Conservation (phyloP, 2,329 filamentous ascomycete species). For the Fusarium sp. region DNA sequence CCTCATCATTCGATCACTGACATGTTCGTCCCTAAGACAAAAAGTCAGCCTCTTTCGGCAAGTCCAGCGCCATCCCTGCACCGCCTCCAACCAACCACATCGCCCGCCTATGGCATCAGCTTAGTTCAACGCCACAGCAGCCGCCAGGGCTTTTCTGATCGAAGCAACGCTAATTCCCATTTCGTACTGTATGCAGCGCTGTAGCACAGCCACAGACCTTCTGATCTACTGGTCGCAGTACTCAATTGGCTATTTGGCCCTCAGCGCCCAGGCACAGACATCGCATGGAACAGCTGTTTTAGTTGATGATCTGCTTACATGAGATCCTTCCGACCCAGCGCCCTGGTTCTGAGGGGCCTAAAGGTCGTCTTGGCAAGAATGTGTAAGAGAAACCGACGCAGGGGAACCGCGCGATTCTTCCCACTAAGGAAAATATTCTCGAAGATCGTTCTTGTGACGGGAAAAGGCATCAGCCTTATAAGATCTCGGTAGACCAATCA, state of each 20-base stretch:
- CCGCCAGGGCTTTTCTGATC: background rate
- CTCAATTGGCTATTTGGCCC: background rate
- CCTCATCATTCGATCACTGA: background rate
- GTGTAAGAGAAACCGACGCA: background rate
- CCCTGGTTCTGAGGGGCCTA: background rate
- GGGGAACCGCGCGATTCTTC: background rate
- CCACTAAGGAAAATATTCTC: background rate
- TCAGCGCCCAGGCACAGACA: background rate
- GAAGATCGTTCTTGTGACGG: background rate
- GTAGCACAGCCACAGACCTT: background rate
- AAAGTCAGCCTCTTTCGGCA: background rate
- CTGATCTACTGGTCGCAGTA: background rate
- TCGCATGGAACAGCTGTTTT: background rate
- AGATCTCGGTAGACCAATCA: background rate
- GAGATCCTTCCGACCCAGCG: background rate
- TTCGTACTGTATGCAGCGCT: background rate
- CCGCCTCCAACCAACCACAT: background rate
- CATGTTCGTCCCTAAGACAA: too few relatives aligned
- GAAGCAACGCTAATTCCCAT: background rate
- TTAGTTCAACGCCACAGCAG: background rate
- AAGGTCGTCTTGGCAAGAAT: background rate
- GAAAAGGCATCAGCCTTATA: background rate
- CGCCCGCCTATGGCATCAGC: background rate
- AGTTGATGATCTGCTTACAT: background rate
- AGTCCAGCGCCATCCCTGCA: background rate